These are phyloP conservation scores for Taphrina pruni DNA, from an alignment of 1,139 yeast species.

Conservation along the genomic window DNA sequence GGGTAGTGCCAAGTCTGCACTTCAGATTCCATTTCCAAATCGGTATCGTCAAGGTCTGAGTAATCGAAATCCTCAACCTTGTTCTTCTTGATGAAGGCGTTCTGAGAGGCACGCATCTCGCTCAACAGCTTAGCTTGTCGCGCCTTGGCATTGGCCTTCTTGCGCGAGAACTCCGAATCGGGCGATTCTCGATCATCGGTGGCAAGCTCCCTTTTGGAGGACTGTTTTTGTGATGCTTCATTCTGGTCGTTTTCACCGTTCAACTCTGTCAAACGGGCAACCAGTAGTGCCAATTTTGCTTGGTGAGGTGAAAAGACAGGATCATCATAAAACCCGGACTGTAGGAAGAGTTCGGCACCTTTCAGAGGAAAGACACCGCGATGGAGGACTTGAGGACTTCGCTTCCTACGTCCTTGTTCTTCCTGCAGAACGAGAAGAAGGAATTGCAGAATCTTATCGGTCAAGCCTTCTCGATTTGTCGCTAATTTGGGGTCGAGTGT, in stretches of 20 bases:
- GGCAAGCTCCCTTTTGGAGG: constrained; percentile 39
- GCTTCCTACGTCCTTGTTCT: constrained; percentile 20
- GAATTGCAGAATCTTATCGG: constrained; percentile 45
- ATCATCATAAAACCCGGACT: neutral
- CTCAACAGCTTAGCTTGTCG: constrained; percentile 76
- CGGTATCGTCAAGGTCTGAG: constrained; percentile 49
- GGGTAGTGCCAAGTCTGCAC: constrained; percentile 68
- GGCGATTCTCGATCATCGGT: constrained; percentile 34
- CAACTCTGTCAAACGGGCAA: constrained; percentile 9
- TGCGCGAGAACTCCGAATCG: constrained; percentile 58
- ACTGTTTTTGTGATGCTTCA: constrained; percentile 34
- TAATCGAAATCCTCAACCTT: constrained; percentile 46
- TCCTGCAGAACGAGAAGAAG: constrained; percentile 46
- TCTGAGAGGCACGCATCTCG: constrained; percentile 77
- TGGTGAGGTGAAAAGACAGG: constrained; percentile 16
- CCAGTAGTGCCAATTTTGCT: constrained; percentile 17
- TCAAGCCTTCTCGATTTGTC: constrained; percentile 24
- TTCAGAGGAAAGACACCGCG: constrained; percentile 5
- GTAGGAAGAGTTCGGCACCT: constrained; percentile 8
- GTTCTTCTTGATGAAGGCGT: constrained; percentile 63
- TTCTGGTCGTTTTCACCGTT: constrained; percentile 32
- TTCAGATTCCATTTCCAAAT: constrained; percentile 47
- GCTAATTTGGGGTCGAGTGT: constrained; percentile 16
- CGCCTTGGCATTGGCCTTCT: constrained; percentile 71
- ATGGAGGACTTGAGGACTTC: neutral